Evolutionary conservation across 2,329 filamentous ascomycete genomes (phyloP).

Genomic region (Alternaria novae-zelandiae): DNA sequence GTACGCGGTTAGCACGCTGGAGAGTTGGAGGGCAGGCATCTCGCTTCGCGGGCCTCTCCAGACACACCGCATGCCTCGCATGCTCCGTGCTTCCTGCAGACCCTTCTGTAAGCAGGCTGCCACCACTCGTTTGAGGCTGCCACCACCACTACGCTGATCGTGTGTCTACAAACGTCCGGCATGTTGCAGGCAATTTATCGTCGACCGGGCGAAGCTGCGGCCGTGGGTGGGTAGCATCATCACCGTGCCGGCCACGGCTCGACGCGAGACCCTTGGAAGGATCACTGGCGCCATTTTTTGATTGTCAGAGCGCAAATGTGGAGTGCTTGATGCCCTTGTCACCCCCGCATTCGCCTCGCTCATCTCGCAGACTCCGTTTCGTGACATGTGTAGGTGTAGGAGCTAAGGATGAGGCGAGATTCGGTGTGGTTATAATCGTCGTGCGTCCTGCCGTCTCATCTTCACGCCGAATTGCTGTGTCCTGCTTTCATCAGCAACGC

Average conservation of each 20-base stretch:
- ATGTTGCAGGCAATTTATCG: slow-evolving; percentile 37
- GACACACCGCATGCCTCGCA: slow-evolving; percentile 17
- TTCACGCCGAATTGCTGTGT: not conserved
- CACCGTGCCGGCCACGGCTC: slow-evolving; percentile 24
- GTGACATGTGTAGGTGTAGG: slow-evolving; percentile 15
- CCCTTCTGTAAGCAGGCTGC: slow-evolving; percentile 33
- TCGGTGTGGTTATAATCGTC: slow-evolving; percentile 30
- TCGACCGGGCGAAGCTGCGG: slow-evolving; percentile 25
- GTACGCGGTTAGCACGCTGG: slow-evolving; percentile 25
- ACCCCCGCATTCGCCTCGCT: slow-evolving; percentile 44
- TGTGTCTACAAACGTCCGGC: slow-evolving; percentile 10
- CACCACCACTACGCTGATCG: slow-evolving; percentile 19
- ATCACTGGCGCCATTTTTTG: slow-evolving; percentile 30
- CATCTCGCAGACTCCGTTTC: slow-evolving; percentile 37
- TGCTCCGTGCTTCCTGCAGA: slow-evolving; percentile 38
- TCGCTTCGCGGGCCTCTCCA: slow-evolving; percentile 26
- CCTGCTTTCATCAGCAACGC: slow-evolving; percentile 1
- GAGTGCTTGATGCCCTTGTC: slow-evolving; percentile 38
- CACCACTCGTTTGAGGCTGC: slow-evolving; percentile 24
- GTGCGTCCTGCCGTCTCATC: slow-evolving; percentile 18
- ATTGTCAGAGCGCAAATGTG: slow-evolving; percentile 39
- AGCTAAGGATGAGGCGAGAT: slow-evolving; percentile 30
- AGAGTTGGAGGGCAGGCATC: slow-evolving; percentile 5
- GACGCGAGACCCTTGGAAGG: slow-evolving; percentile 32
- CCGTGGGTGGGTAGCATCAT: slow-evolving; percentile 24